Evolutionary conservation across 345 rosid genomes (phyloP).

Genomic region (Acer saccharum): DNA sequence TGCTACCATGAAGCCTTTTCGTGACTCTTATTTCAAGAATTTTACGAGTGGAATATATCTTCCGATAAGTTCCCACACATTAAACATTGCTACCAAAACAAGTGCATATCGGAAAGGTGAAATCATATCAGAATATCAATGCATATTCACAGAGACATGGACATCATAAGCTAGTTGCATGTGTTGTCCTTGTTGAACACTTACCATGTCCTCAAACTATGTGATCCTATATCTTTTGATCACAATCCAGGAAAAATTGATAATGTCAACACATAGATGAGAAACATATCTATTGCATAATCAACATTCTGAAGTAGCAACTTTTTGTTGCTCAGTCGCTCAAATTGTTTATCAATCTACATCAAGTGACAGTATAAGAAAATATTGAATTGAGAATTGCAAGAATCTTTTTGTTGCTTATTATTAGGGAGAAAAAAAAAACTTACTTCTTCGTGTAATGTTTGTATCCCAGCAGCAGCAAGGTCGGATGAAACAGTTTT

Average conservation of each 20-base stretch:
- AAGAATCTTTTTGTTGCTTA: no score
- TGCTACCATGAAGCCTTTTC: not conserved
- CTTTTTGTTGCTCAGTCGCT: conserved; percentile 32
- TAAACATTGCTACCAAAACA: conserved; percentile 68
- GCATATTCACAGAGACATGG: no score
- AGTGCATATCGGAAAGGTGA: conserved; percentile 55
- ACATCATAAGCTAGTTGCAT: no score
- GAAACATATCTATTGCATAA: conserved; percentile 57
- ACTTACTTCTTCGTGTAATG: conserved; percentile 12
- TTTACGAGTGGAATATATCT: conserved; percentile 53
- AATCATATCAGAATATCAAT: no score
- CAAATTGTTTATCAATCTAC: no score
- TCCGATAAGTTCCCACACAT: conserved; percentile 61
- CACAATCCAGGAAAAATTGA: conserved; percentile 88
- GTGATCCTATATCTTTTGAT: conserved; percentile 72
- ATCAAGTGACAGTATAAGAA: no score
- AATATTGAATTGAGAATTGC: no score
- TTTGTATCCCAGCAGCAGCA: conserved; percentile 81
- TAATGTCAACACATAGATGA: conserved; percentile 67
- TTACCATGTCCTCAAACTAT: conserved; percentile 62
- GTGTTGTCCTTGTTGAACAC: not conserved
- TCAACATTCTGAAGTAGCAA: conserved; percentile 61
- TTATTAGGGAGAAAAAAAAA: no score
- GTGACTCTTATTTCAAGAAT: not conserved
- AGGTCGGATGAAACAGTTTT: conserved; percentile 80